A percentile compares a stretch with the other conserved stretches of the same genome.
Evolutionary conservation across 1,139 yeast species (phyloP).

Genomic region (Diutina neorugosa): DNA sequence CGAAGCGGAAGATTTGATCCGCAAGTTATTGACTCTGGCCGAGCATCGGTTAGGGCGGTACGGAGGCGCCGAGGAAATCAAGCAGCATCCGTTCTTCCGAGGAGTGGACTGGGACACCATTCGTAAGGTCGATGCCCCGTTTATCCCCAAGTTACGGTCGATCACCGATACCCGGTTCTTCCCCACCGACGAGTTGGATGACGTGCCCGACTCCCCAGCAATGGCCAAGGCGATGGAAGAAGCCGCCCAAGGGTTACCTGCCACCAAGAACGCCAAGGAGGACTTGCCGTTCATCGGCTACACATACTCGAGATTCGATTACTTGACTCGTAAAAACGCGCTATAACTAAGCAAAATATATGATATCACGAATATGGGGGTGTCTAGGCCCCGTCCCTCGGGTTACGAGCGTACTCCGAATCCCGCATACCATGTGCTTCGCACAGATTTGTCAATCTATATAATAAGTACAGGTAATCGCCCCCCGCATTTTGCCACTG

Average conservation of each 20-base stretch:
- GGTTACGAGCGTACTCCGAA: too few species aligned
- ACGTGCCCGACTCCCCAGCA: conserved; percentile 91
- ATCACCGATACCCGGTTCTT: conserved; percentile 95
- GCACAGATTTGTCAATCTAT: too few species aligned
- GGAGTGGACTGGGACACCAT: conserved; percentile 97
- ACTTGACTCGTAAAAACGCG: conserved; percentile 80
- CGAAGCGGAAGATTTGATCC: conserved; percentile 86
- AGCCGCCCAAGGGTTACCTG: conserved; percentile 15
- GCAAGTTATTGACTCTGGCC: conserved; percentile 69
- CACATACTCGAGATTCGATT: conserved; percentile 89
- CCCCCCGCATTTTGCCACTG: not conserved
- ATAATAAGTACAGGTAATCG: not conserved
- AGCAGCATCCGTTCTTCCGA: conserved; percentile 83
- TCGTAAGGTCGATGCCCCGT: conserved; percentile 89
- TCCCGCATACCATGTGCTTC: not conserved
- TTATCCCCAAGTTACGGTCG: conserved; percentile 60
- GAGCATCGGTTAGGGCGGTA: conserved; percentile 84
- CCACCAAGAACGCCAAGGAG: conserved; percentile 45
- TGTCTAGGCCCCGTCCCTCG: not conserved
- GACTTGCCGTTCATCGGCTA: conserved; percentile 95
- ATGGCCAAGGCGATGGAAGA: conserved; percentile 43
- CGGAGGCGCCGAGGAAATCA: conserved; percentile 90
- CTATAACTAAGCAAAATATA: conserved; percentile 13
- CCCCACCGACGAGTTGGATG: conserved; percentile 95
- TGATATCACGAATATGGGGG: not conserved